Percentiles rank a stretch among this genome's conserved stretches.
phyloP scores from a whole-genome alignment of 331 rosid genomes.

The Erythrophleum ivorense region DNA sequence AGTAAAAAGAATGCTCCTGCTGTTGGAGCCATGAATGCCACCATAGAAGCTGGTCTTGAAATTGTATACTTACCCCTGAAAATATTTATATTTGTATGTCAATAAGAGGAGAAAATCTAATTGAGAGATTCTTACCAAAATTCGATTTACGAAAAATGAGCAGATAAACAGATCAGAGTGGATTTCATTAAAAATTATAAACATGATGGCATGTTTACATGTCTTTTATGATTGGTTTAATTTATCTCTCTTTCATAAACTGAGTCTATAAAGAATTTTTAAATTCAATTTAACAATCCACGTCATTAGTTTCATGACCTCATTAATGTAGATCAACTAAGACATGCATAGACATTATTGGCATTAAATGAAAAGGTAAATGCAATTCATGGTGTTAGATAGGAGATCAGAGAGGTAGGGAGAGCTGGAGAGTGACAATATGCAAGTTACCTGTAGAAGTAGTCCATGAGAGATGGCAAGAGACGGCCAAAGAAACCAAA shows the following conservation, averaged over 20 bases:
- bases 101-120: neutral
- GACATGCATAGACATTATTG: constrained; percentile 1
- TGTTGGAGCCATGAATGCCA: constrained; percentile 55
- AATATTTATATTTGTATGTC: neutral
- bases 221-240: neutral
- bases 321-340: constrained; percentile 37
- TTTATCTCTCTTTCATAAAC: neutral
- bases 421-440: neutral
- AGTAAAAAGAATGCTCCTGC: constrained; percentile 73
- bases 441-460: constrained; percentile 57
- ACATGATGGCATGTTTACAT: neutral
- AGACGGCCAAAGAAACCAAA: constrained; percentile 92
- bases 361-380: constrained; percentile 33
- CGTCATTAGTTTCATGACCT: neutral
- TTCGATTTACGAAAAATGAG: no score
- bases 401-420: neutral
- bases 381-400: constrained; percentile 26
- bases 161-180: neutral
- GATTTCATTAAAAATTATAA: no score
- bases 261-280: neutral
- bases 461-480: constrained; percentile 69
- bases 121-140: no score
- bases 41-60: constrained; percentile 63
- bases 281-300: neutral
- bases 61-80: constrained; percentile 54